Conservation (phyloP, 2,329 filamentous ascomycete species). For the Dothiorella sarmentorum region DNA sequence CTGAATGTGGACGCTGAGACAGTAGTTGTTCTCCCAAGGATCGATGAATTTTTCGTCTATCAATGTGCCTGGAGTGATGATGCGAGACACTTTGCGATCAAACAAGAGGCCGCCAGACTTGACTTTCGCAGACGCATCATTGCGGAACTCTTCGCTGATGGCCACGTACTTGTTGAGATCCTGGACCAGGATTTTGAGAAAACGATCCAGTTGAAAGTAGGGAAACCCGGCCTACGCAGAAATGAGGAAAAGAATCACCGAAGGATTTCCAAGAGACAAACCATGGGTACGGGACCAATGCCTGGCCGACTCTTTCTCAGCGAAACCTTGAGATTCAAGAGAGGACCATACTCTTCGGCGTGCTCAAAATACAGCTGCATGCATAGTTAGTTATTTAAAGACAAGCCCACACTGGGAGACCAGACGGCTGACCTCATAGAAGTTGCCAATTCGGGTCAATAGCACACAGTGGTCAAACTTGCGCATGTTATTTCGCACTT, state of each 20-base stretch:
- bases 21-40: slow-evolving; percentile 87
- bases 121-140: slow-evolving; percentile 64
- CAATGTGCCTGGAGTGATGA: slow-evolving; percentile 90
- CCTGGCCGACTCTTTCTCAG: slow-evolving; percentile 67
- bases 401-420: too few species aligned
- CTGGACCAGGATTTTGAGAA: slow-evolving; percentile 87
- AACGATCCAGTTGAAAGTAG: slow-evolving; percentile 86
- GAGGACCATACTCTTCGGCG: slow-evolving; percentile 80
- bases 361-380: slow-evolving; percentile 82
- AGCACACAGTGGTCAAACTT: slow-evolving; percentile 89
- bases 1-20: slow-evolving; percentile 72
- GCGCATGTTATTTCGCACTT: slow-evolving; percentile 83
- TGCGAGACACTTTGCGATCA: slow-evolving; percentile 77
- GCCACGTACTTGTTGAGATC: slow-evolving; percentile 89
- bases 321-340: slow-evolving; percentile 83
- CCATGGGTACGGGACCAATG: slow-evolving; percentile 75
- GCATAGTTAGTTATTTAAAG: background rate
- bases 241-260: slow-evolving; percentile 20
- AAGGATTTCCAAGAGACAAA: slow-evolving; percentile 38
- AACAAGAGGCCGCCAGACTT: slow-evolving; percentile 78
- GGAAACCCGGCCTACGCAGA: slow-evolving; percentile 75
- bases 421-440: slow-evolving; percentile 94
- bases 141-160: slow-evolving; percentile 87
- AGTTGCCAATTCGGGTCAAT: slow-evolving; percentile 86
- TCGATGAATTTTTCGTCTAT: slow-evolving; percentile 99